Conservation (phyloP, 345 rosid genomes). For the Cardamine resedifolia region DNA sequence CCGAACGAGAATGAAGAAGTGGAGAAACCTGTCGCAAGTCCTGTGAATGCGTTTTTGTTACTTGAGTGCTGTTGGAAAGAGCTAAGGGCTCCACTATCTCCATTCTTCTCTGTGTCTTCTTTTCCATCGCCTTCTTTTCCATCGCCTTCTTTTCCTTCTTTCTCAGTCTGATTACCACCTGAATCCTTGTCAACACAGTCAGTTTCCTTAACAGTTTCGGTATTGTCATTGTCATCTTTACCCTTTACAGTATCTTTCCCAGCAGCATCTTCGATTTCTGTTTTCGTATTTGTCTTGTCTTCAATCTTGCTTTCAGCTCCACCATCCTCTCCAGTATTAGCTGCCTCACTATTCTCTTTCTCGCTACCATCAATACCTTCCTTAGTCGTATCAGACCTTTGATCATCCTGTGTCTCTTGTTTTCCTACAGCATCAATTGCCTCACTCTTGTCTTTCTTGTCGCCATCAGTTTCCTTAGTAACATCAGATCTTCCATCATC, state of each 20-base stretch:
- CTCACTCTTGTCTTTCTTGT: no score
- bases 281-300: neutral
- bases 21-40: conserved; percentile 82
- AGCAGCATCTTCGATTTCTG: conserved; percentile 11
- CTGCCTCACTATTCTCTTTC: conserved; percentile 14
- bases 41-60: conserved; percentile 86
- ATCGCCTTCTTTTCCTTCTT: conserved; percentile 41
- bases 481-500: neutral
- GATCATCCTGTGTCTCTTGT: neutral
- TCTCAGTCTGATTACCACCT: conserved; percentile 40
- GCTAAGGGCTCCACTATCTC: conserved; percentile 57
- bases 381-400: neutral
- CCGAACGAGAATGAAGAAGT: conserved; percentile 67
- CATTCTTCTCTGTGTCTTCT: conserved; percentile 44
- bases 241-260: conserved; percentile 32
- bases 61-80: conserved; percentile 95
- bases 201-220: conserved; percentile 33
- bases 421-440: no score
- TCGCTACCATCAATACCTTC: neutral
- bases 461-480: neutral
- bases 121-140: no score
- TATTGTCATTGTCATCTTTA: conserved; percentile 36
- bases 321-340: conserved; percentile 6
- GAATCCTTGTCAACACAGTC: conserved; percentile 37
- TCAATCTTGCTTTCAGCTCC: conserved; percentile 21